These are phyloP conservation scores for Xylaria sp. DNA, from an alignment of 2,329 filamentous ascomycete genomes.

Conservation along the genomic window DNA sequence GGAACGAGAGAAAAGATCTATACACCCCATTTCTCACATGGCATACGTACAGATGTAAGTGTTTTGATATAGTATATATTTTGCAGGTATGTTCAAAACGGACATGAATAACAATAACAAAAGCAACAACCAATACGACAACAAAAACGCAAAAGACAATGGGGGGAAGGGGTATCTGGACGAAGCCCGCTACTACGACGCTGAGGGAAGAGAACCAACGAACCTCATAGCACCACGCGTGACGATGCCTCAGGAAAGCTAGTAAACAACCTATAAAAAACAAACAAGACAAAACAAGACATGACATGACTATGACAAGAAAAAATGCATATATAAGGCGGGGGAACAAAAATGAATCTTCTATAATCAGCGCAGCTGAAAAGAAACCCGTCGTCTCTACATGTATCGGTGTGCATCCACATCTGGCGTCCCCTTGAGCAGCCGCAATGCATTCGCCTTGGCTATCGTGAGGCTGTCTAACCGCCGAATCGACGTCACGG, in stretches of 20 bases:
- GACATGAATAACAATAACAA: neutral
- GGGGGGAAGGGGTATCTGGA: constrained; percentile 12
- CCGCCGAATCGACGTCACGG: constrained; percentile 18
- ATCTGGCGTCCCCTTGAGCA: constrained; percentile 18
- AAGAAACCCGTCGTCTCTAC: neutral
- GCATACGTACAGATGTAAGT: too few relatives aligned
- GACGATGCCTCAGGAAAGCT: constrained; percentile 1
- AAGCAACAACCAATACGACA: neutral
- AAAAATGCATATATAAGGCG: neutral
- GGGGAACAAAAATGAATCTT: neutral
- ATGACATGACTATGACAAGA: neutral
- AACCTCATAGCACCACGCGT: constrained; percentile 7
- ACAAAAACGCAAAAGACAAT: neutral
- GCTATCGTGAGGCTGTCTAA: constrained; percentile 16
- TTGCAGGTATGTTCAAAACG: neutral
- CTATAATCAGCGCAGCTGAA: neutral
- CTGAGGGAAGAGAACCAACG: constrained; percentile 3
- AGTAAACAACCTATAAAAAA: neutral
- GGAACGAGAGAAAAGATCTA: neutral
- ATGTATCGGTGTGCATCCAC: constrained; percentile 14
- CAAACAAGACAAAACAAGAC: neutral
- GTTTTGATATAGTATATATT: too few relatives aligned
- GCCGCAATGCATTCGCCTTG: constrained; percentile 14
- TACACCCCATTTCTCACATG: constrained; percentile 1
- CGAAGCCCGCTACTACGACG: constrained; percentile 2